Evolutionary conservation across 805 yeast species (phyloP).

Genomic region (Yarrowia sp.): DNA sequence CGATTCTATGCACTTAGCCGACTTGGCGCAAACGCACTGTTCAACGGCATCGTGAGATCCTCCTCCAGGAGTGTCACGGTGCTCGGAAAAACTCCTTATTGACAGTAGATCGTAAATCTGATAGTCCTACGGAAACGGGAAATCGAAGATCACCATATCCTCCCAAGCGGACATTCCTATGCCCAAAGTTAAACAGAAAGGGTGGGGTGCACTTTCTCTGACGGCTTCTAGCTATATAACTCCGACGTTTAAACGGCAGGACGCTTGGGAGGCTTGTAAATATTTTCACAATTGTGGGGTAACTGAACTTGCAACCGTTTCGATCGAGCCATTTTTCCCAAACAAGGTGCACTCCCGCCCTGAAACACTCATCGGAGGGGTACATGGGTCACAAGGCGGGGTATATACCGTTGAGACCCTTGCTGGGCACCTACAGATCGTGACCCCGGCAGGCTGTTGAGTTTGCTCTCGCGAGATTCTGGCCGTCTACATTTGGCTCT

Average conservation of each 20-base stretch:
- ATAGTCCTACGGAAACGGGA: not conserved
- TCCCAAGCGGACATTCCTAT: conserved; percentile 11
- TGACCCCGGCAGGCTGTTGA: not conserved
- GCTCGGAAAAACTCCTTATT: not conserved
- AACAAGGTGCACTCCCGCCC: not conserved
- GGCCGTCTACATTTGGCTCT: conserved; percentile 15
- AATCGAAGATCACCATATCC: not conserved
- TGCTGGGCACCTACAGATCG: not conserved
- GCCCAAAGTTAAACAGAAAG: conserved; percentile 1
- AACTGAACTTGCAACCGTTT: not conserved
- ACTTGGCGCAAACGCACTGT: conserved; percentile 16
- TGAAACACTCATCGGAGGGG: conserved; percentile 22
- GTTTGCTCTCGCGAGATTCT: not conserved
- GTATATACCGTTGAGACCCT: not conserved
- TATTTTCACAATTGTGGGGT: conserved; percentile 5
- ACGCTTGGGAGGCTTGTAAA: conserved; percentile 1
- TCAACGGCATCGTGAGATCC: not conserved
- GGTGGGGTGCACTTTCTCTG: conserved; percentile 17
- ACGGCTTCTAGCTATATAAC: conserved; percentile 1
- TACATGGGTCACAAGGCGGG: not conserved
- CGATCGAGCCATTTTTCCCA: not conserved
- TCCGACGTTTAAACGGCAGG: not conserved
- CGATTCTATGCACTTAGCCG: conserved; percentile 1
- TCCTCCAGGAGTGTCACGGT: no score
- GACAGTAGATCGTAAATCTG: not conserved